A percentile compares a stretch with the other conserved stretches of the same genome.
Conservation (phyloP, 2,329 filamentous ascomycete species). For the Aureobasidium sp. region DNA sequence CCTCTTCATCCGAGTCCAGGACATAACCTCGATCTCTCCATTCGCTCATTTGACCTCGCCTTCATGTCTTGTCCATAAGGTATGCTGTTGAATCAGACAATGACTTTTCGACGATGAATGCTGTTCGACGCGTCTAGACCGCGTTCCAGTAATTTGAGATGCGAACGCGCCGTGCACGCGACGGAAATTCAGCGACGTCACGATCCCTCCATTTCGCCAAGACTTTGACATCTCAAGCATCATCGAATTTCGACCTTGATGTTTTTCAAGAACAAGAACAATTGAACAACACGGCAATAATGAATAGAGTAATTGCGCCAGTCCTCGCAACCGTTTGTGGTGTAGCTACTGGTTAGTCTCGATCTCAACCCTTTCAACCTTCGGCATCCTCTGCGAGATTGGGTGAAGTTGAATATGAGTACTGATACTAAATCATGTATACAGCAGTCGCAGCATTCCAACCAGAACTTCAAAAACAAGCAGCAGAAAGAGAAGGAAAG, state of each 20-base stretch:
- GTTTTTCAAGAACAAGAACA: too few relatives aligned
- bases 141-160: neutral
- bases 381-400: too few relatives aligned
- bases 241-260: too few relatives aligned
- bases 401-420: too few relatives aligned
- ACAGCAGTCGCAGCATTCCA: conserved; percentile 23
- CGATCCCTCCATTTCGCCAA: neutral
- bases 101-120: too few relatives aligned
- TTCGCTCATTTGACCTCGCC: conserved; percentile 34
- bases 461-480: conserved; percentile 22
- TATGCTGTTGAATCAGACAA: too few relatives aligned
- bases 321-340: conserved; percentile 16
- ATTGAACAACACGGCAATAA: too few relatives aligned
- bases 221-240: too few relatives aligned
- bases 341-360: conserved; percentile 17
- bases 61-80: neutral
- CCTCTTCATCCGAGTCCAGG: conserved; percentile 44
- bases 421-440: neutral
- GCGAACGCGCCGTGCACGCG: neutral
- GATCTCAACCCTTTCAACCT: too few relatives aligned
- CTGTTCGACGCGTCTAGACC: neutral
- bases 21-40: conserved; percentile 43
- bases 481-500: conserved; percentile 17
- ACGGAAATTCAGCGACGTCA: neutral
- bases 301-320: conserved; percentile 1